Evolutionary conservation across 2,329 filamentous ascomycete species (phyloP).

Genomic region (Colletotrichum falcatum): DNA sequence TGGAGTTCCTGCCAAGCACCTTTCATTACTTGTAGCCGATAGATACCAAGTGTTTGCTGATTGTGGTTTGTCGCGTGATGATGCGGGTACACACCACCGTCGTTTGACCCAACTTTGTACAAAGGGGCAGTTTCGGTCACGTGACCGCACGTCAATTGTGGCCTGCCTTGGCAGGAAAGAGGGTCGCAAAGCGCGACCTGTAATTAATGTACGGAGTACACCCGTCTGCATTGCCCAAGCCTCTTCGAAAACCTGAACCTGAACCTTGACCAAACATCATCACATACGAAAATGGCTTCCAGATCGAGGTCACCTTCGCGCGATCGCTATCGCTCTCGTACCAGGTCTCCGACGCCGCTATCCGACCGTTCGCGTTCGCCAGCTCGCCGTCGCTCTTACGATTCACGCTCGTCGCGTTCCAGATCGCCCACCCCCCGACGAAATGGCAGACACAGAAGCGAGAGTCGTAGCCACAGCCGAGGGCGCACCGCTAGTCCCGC

Average conservation of each 20-base stretch:
- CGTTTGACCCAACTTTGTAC: too few relatives aligned
- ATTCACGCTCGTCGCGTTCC: conserved; percentile 49
- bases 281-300: conserved; percentile 34
- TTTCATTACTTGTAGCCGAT: too few relatives aligned
- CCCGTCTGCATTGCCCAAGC: neutral
- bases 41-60: too few relatives aligned
- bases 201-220: neutral
- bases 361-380: conserved; percentile 52
- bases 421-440: conserved; percentile 49
- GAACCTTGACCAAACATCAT: conserved; percentile 3
- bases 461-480: conserved; percentile 48
- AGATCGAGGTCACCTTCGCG: conserved; percentile 44
- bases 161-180: conserved; percentile 1
- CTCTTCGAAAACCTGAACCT: neutral
- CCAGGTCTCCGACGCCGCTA: conserved; percentile 51
- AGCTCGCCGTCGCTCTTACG: conserved; percentile 47
- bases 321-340: conserved; percentile 49
- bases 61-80: too few relatives aligned
- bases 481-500: conserved; percentile 47
- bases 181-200: conserved; percentile 14
- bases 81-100: too few relatives aligned
- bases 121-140: too few relatives aligned
- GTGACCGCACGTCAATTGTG: conserved; percentile 16
- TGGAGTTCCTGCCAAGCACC: too few relatives aligned
- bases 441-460: conserved; percentile 51